phyloP scores from a whole-genome alignment of 108 stramenopile genomes.

The Cylindrotheca closterium region DNA sequence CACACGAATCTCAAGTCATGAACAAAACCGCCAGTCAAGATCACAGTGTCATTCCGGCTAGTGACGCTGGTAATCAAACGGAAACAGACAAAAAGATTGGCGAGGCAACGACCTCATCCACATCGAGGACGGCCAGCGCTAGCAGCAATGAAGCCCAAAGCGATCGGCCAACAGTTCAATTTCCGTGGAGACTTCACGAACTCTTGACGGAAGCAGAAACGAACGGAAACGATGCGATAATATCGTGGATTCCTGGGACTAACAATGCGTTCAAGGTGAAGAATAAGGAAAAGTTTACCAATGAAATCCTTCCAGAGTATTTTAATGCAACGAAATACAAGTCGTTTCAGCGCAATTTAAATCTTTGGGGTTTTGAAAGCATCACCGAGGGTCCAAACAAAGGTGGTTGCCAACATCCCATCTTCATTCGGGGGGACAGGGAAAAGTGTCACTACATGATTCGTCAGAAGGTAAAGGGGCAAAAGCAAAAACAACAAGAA shows the following conservation, averaged over 20 bases:
- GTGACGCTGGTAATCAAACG: too few species aligned
- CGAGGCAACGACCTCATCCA: too few species aligned
- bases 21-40: too few species aligned
- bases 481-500: background rate
- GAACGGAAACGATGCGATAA: constrained; percentile 15
- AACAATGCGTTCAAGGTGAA: constrained; percentile 34
- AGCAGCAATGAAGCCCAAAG: background rate
- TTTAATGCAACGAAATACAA: constrained; percentile 47
- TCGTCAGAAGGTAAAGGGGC: constrained; percentile 16
- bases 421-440: constrained; percentile 12
- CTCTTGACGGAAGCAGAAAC: constrained; percentile 15
- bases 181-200: constrained; percentile 25
- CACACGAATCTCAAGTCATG: too few species aligned
- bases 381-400: constrained; percentile 20
- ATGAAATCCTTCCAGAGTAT: constrained; percentile 26
- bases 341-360: constrained; percentile 61
- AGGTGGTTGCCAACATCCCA: constrained; percentile 16
- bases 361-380: constrained; percentile 24
- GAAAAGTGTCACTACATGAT: constrained; percentile 25
- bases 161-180: constrained; percentile 9
- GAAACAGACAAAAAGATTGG: too few species aligned
- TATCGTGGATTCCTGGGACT: constrained; percentile 30
- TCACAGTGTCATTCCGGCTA: too few species aligned
- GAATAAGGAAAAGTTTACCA: constrained; percentile 26
- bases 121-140: background rate